Conservation (phyloP, 768 basidiomycete genomes). For the Suillus brevipes region DNA sequence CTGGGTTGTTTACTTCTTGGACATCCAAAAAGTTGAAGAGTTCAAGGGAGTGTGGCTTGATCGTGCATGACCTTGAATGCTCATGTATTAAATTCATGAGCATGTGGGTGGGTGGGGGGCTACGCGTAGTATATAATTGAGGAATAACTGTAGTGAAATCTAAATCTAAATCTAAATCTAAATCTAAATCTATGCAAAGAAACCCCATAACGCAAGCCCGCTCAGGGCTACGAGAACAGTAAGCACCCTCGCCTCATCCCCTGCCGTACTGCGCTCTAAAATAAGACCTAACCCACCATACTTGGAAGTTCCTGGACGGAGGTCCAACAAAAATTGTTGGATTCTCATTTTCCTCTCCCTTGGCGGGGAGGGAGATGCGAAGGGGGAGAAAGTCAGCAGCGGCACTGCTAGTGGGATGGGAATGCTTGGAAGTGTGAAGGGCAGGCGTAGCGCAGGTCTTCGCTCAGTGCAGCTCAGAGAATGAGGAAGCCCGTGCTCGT, state of each 20-base stretch:
- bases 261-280: conserved; percentile 59
- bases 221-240: conserved; percentile 27
- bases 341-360: conserved; percentile 25
- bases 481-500: conserved; percentile 64
- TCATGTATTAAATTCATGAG: too few species aligned
- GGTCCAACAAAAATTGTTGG: conserved; percentile 26
- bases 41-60: too few species aligned
- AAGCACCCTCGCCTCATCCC: conserved; percentile 56
- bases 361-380: conserved; percentile 32
- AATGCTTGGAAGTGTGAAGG: conserved; percentile 29
- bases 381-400: conserved; percentile 17
- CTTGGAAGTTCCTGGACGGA: conserved; percentile 38
- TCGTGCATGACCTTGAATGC: too few species aligned
- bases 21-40: too few species aligned
- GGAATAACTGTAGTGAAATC: not conserved
- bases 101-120: too few species aligned
- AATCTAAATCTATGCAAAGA: conserved; percentile 20
- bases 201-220: conserved; percentile 33
- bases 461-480: conserved; percentile 53
- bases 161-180: conserved; percentile 1
- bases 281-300: conserved; percentile 46
- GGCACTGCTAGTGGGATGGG: conserved; percentile 31
- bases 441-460: conserved; percentile 26
- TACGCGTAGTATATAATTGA: not conserved
- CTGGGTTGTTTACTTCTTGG: too few species aligned